Evolutionary conservation across 129 eudicot species (phyloP).

Genomic region (Flaveria sonorensis): DNA sequence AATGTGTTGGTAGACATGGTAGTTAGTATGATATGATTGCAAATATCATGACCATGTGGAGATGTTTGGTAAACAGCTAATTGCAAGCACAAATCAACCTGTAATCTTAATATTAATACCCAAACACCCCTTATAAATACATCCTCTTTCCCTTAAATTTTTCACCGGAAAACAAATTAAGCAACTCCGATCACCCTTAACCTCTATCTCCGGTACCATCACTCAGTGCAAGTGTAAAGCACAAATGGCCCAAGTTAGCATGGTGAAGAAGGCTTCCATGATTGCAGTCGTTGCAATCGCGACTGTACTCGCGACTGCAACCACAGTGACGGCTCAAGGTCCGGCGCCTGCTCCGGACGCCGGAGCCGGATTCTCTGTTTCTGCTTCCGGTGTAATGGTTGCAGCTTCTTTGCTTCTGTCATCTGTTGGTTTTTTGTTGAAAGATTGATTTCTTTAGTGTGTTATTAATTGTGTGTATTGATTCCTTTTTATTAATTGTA

Average conservation of each 20-base stretch:
- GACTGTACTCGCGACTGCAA: background rate
- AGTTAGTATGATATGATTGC: background rate
- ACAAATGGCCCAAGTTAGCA: conserved; percentile 44
- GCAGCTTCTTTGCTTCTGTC: conserved; percentile 47
- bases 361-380: conserved; percentile 58
- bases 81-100: background rate
- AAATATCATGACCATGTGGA: background rate
- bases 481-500: conserved; percentile 1
- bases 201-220: no score
- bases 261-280: conserved; percentile 16
- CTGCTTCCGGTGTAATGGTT: conserved; percentile 40
- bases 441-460: conserved; percentile 10
- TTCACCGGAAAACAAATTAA: background rate
- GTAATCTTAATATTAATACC: background rate
- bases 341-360: conserved; percentile 70
- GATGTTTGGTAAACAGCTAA: conserved; percentile 4
- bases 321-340: conserved; percentile 42
- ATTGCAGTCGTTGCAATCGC: conserved; percentile 21
- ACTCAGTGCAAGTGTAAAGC: no score
- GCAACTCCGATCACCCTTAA: no score
- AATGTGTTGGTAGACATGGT: background rate
- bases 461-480: background rate
- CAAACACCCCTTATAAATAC: background rate
- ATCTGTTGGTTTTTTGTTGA: conserved; percentile 38
- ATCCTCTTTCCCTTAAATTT: background rate